Percentiles rank a stretch among this genome's conserved stretches.
phyloP scores from a whole-genome alignment of 78 protist genomes.

The Tieghemostelium lacteum region DNA sequence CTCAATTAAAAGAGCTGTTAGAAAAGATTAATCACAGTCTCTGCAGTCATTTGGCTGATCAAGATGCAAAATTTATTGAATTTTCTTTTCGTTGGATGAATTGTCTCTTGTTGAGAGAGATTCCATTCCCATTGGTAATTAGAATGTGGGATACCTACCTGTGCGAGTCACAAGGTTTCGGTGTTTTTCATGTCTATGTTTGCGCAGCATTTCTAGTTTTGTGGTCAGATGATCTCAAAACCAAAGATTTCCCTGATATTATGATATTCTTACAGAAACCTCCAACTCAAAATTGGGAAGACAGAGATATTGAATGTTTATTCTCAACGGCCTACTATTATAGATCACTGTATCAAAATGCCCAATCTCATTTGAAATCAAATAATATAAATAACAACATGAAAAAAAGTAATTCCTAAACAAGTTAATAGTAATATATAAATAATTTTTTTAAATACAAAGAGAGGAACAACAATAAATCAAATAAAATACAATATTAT shows the following conservation, averaged over 20 bases:
- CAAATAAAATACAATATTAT: no score
- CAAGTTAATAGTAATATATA: no score
- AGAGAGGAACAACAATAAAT: no score
- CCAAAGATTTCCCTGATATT: conserved; percentile 87
- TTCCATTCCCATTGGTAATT: conserved; percentile 76
- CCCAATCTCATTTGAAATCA: conserved; percentile 68
- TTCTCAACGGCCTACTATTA: conserved; percentile 67
- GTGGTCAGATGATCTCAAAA: conserved; percentile 78
- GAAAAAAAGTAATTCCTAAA: no score
- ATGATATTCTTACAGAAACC: conserved; percentile 90
- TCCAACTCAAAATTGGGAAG: conserved; percentile 93
- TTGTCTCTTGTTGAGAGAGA: conserved; percentile 95
- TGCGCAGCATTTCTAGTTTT: conserved; percentile 95
- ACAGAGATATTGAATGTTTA: conserved; percentile 87
- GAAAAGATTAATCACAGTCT: conserved; percentile 76
- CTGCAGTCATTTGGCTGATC: conserved; percentile 80
- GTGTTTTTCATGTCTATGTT: conserved; percentile 93
- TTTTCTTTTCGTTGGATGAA: conserved; percentile 99
- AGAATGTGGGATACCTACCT: conserved; percentile 95
- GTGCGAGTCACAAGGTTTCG: conserved; percentile 53
- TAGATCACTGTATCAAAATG: conserved; percentile 55
- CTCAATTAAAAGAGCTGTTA: conserved; percentile 69
- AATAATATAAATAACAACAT: neutral
- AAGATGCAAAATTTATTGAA: conserved; percentile 87
- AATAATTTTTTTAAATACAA: no score